A percentile compares a stretch with the other conserved stretches of the same genome.
phyloP scores from a whole-genome alignment of 2,329 filamentous ascomycete species.

The Colletotrichum tamarilloi region DNA sequence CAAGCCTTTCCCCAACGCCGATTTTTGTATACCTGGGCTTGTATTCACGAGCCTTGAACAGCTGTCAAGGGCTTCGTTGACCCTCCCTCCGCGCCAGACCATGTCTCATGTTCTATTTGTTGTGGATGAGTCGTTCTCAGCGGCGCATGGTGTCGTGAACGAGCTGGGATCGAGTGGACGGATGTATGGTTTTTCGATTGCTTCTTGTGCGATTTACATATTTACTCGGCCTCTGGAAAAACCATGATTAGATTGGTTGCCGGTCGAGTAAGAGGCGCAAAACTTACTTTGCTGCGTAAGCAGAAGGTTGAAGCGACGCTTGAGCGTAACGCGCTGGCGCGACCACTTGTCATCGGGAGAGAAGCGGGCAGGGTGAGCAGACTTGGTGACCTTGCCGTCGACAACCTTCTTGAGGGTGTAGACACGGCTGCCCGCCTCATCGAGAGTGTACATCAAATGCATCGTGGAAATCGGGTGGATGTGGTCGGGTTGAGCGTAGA shows the following conservation, averaged over 20 bases:
- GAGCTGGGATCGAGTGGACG: constrained; percentile 4
- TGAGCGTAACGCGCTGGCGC: constrained; percentile 92
- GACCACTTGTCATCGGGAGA: constrained; percentile 99
- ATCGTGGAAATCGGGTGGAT: constrained; percentile 14
- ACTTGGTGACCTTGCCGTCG: constrained; percentile 89
- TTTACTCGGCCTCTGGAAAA: constrained; percentile 24
- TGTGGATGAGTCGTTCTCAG: not conserved
- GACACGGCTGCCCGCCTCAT: constrained; percentile 83
- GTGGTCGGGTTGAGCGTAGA: not conserved
- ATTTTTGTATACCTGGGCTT: constrained; percentile 22
- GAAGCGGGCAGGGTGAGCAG: constrained; percentile 94
- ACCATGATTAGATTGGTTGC: not conserved
- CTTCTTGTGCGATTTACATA: not conserved
- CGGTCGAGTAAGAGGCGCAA: not conserved
- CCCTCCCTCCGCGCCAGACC: not conserved
- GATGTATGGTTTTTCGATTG: constrained; percentile 3
- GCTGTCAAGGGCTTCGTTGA: not conserved
- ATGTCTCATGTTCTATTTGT: not conserved
- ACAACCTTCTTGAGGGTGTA: constrained; percentile 98
- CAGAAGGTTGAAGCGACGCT: constrained; percentile 91
- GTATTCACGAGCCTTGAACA: not conserved
- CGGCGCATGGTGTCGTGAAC: not conserved
- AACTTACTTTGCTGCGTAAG: constrained; percentile 78
- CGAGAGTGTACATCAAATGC: constrained; percentile 77
- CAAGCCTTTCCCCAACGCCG: constrained; percentile 33